A percentile compares a stretch with the other conserved stretches of the same genome.
phyloP scores from a whole-genome alignment of 31 red algal genomes.

The Asparagopsis taxiformis region DNA sequence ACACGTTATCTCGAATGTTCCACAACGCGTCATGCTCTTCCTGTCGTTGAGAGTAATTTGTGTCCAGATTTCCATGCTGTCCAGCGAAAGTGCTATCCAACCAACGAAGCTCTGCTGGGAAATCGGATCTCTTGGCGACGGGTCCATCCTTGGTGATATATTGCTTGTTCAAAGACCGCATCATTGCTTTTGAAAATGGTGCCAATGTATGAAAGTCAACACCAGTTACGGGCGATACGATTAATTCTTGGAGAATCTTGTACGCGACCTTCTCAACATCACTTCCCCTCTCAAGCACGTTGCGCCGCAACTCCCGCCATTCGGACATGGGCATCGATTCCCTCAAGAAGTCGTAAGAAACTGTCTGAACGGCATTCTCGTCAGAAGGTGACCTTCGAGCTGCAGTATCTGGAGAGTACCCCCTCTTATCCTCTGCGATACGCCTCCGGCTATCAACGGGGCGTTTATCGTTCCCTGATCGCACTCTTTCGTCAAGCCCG shows the following conservation, averaged over 20 bases:
- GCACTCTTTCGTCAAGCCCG: too few relatives aligned
- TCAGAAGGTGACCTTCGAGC: too few relatives aligned
- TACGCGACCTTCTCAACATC: conserved; percentile 19
- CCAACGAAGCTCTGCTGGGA: not conserved
- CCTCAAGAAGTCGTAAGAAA: not conserved
- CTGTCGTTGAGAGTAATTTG: too few relatives aligned
- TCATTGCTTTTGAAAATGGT: conserved; percentile 10
- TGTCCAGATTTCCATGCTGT: too few relatives aligned
- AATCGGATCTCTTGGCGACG: not conserved
- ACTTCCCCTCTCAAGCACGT: not conserved
- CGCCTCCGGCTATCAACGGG: too few relatives aligned
- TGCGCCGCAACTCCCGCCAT: conserved; percentile 12
- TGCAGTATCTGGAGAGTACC: too few relatives aligned
- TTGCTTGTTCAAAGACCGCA: not conserved
- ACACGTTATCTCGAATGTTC: too few relatives aligned
- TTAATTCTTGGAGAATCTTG: conserved; percentile 21
- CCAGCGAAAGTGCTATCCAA: conserved; percentile 10
- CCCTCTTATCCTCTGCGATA: too few relatives aligned
- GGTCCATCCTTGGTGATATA: conserved; percentile 1
- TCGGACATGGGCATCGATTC: conserved; percentile 1
- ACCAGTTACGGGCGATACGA: conserved; percentile 13
- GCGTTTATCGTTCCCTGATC: too few relatives aligned
- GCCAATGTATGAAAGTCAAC: not conserved
- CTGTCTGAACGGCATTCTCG: too few relatives aligned
- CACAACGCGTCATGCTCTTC: too few relatives aligned